Evolutionary conservation across 495 filamentous ascomycete genomes (phyloP), one percentile per base, ranked within the genome.

Genomic region (Sordaria brevicollis): DNA sequence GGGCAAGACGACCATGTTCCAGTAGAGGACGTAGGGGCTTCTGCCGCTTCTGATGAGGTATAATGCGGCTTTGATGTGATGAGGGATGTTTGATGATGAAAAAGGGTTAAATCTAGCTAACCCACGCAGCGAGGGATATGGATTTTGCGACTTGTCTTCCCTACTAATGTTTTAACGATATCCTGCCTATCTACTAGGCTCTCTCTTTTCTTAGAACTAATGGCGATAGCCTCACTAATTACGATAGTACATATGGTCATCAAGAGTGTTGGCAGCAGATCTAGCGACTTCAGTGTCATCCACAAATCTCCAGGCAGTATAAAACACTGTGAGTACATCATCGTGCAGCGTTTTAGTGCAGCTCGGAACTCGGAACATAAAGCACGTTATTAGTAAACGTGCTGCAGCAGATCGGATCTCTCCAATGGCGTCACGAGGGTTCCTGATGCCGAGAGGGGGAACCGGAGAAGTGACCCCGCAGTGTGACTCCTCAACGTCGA

Each of bases 1-100:
- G 69, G 82, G 80, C 5, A 79, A 74, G 35, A 79, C 75, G 37
- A 80, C 79, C 7, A 57, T 67, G 15, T 25, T 78, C 25, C 71
- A 76, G 70, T 79, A 73, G 68, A 41, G 34, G 35, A n/a, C 19
- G 9, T 21, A 17, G 17, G 17, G 66, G 0, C 8, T n/a, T n/a
- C n/a, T n/a, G n/a, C 10, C 9, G 36, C 8, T 25, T 65, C 8
- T 67, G 9, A 29, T 37, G 0, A 17, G 38, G n/a, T 65, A 35
- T 21, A 31, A 68, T 36, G 8, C 21, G 66, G 29, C 25, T 21
- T 34, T 2, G 34, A n/a, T 37, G 67, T 13, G 5, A 68, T 17
- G 15, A 43, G 10, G 36, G 13, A 57, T 57, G 11, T 57, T 31
- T 57, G 49, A 31, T 57, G 49, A 57, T 15, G 11, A 31, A 57